Base-by-base conservation (phyloP, 345 rosid species). In the Rhizophora mangle region DNA sequence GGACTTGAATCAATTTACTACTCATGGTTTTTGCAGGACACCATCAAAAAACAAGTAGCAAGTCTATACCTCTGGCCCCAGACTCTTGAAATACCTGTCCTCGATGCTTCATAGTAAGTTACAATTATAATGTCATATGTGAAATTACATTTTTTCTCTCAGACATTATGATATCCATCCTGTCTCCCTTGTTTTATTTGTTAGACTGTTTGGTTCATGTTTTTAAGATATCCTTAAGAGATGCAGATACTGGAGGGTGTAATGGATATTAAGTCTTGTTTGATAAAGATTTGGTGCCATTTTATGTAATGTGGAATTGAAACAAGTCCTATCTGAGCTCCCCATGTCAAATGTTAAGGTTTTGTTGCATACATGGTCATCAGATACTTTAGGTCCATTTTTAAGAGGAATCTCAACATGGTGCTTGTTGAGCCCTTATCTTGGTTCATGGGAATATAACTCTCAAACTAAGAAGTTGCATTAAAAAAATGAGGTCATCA, bases 61-160 rank as follows among this genome's bases (percentile, higher is more conserved):
- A 72, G 74, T 73, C 76, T 85, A 73, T 87, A 81, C 75, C 84
- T 87, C 16, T 87, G 96, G 96, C 96, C 96, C 26, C 89, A 79
- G 71, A 85, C 77, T 27, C 84, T 84, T 29, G 90, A 89, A 52
- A 83, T 87, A 39, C 86, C 87, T 24, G 74, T 87, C 60, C 88
- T 89, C 62, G 96, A 89, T 71, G 58, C 81, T 68, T 85, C 90
- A 63, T 47, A 77, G 92, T 87, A 75, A 78, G 88, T 74, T 62
- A 18, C 58, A 43, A 47, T 46, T 26, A 15, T 70, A 29, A 36
- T 27, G 21, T 57, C 18, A 58, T 64, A 16, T 16, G 6, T 61
- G 20, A 13, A 13, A 1, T 22, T 49, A 1, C 16, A 9, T 13
- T 31, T 36, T 57, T 47, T 30, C 13, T 46, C 27, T 26, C 26